phyloP scores from a whole-genome alignment of 1,139 yeast species.

The Saccharomyces pastorianus region DNA sequence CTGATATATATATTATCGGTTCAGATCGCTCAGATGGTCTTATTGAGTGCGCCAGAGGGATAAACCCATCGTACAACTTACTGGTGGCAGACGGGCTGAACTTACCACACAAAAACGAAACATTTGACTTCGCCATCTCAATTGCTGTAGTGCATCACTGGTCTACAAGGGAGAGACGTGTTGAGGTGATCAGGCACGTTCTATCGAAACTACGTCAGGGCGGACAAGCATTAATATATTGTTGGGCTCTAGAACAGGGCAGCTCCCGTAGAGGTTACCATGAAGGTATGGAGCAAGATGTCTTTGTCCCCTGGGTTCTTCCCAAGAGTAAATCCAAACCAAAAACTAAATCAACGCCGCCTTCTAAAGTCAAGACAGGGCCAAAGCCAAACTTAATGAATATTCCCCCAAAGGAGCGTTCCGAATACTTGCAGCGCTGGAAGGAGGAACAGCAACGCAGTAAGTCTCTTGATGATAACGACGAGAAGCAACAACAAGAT shows the following conservation, averaged over 20 bases:
- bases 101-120: slow-evolving; percentile 53
- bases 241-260: slow-evolving; percentile 95
- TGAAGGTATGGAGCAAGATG: slow-evolving; percentile 86
- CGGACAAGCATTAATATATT: slow-evolving; percentile 73
- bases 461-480: slow-evolving; percentile 13
- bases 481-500: slow-evolving; percentile 4
- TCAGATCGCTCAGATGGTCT: slow-evolving; percentile 78
- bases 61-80: slow-evolving; percentile 40
- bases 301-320: slow-evolving; percentile 90
- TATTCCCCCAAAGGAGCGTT: slow-evolving; percentile 26
- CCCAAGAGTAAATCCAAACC: slow-evolving; percentile 36
- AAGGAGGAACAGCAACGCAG: slow-evolving; percentile 22
- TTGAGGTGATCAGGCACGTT: slow-evolving; percentile 64
- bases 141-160: slow-evolving; percentile 96
- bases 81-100: slow-evolving; percentile 69
- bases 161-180: slow-evolving; percentile 71
- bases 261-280: slow-evolving; percentile 79
- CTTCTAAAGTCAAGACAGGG: slow-evolving; percentile 11
- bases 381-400: slow-evolving; percentile 23
- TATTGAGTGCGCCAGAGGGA: slow-evolving; percentile 56
- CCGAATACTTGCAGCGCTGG: slow-evolving; percentile 25
- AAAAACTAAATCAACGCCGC: slow-evolving; percentile 8
- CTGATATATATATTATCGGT: slow-evolving; percentile 61
- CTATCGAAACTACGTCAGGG: slow-evolving; percentile 48
- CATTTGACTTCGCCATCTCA: slow-evolving; percentile 85